phyloP scores from a whole-genome alignment of 2,329 filamentous ascomycete genomes.

The Aspergillus alliaceus region DNA sequence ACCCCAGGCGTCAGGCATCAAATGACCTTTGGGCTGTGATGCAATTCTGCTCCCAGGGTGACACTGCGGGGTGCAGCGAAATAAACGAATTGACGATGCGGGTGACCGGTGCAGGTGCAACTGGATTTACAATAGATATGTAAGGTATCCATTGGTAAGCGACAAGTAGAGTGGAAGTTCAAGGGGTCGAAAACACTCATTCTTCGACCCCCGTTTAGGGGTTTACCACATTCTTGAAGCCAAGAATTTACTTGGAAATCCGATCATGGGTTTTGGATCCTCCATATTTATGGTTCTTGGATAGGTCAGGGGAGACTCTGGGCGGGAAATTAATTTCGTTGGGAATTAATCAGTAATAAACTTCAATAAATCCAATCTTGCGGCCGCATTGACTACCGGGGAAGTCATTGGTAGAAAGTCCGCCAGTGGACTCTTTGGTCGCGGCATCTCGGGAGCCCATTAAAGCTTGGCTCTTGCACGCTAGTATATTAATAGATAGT shows the following conservation, averaged over 20 bases:
- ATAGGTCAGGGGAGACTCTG: background rate
- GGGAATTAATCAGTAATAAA: background rate
- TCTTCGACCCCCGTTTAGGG: background rate
- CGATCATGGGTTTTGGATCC: background rate
- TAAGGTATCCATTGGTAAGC: background rate
- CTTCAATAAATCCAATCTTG: background rate
- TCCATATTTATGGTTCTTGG: background rate
- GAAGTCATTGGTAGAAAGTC: background rate
- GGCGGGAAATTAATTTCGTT: background rate
- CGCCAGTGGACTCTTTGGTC: background rate
- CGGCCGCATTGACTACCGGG: too few species aligned
- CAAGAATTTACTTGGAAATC: background rate
- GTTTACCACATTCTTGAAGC: background rate
- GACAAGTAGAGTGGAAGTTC: background rate
- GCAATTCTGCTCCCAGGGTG: background rate
- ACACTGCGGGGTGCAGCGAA: background rate
- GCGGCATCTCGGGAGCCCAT: background rate
- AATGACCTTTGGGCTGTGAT: background rate
- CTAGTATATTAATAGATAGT: constrained; percentile 1
- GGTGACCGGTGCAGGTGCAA: background rate
- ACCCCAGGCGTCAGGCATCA: background rate
- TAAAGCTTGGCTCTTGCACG: background rate
- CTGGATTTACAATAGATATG: background rate
- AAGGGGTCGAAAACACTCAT: background rate
- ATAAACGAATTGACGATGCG: background rate